These are phyloP conservation scores for Fonsecaea monophora DNA, from an alignment of 2,329 filamentous ascomycete genomes.

Conservation along the genomic window DNA sequence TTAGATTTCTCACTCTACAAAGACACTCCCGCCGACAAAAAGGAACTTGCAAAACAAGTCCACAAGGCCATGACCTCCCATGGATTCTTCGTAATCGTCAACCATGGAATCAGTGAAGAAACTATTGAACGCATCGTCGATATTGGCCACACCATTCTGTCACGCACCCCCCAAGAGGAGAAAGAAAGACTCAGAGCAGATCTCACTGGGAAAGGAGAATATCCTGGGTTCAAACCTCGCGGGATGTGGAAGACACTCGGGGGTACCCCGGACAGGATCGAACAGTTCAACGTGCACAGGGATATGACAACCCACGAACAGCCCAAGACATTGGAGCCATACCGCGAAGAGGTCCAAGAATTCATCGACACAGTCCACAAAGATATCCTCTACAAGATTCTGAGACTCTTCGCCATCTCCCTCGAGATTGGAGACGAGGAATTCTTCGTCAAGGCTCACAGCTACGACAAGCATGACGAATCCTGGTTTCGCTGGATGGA, in stretches of 20 bases:
- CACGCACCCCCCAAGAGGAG: slow-evolving; percentile 64
- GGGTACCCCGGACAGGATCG: slow-evolving; percentile 14
- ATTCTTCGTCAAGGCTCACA: slow-evolving; percentile 62
- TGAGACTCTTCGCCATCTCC: slow-evolving; percentile 67
- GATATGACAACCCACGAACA: slow-evolving; percentile 20
- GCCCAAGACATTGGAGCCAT: slow-evolving; percentile 43
- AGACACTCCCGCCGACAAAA: slow-evolving; percentile 13
- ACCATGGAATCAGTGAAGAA: slow-evolving; percentile 66
- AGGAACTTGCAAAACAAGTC: slow-evolving; percentile 17
- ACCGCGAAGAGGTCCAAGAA: slow-evolving; percentile 62
- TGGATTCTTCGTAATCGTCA: slow-evolving; percentile 68
- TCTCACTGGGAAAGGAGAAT: slow-evolving; percentile 60
- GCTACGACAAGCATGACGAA: slow-evolving; percentile 64
- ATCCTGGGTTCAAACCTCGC: slow-evolving; percentile 63
- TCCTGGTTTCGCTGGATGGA: slow-evolving; percentile 69
- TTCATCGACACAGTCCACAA: slow-evolving; percentile 52
- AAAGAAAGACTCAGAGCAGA: slow-evolving; percentile 57
- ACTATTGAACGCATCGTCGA: slow-evolving; percentile 67
- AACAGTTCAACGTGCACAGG: slow-evolving; percentile 28
- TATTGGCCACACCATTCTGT: slow-evolving; percentile 65
- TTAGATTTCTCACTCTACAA: slow-evolving; percentile 21
- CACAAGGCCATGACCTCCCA: slow-evolving; percentile 27
- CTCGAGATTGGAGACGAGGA: slow-evolving; percentile 67
- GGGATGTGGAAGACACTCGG: slow-evolving; percentile 45
- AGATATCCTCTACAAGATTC: slow-evolving; percentile 46